A percentile compares a stretch with the other conserved stretches of the same genome.
Conservation (phyloP, 2,329 filamentous ascomycete species). For the Aspergillus intermedius region DNA sequence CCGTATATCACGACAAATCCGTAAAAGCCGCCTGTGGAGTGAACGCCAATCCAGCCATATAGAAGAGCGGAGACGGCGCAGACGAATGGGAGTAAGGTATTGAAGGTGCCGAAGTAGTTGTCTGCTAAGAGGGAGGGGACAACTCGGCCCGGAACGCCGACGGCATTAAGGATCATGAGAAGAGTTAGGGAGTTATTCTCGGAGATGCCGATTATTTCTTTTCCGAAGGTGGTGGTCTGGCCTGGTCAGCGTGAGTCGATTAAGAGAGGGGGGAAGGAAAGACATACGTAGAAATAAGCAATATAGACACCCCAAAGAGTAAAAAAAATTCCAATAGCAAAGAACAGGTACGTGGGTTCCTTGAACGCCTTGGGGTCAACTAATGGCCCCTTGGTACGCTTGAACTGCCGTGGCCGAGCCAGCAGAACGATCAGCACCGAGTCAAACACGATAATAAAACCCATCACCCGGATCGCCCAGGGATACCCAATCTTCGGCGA, state of each 20-base stretch:
- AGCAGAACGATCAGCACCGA: slow-evolving; percentile 24
- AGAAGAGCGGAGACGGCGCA: slow-evolving; percentile 43
- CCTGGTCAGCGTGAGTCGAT: background rate
- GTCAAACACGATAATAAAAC: slow-evolving; percentile 39
- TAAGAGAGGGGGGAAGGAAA: background rate
- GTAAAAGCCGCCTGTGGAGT: slow-evolving; percentile 31
- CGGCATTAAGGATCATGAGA: slow-evolving; percentile 51
- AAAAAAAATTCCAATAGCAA: slow-evolving; percentile 41
- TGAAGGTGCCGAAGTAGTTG: slow-evolving; percentile 48
- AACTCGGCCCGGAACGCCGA: slow-evolving; percentile 51
- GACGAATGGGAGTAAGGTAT: slow-evolving; percentile 48
- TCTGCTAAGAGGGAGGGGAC: slow-evolving; percentile 51
- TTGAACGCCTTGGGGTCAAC: slow-evolving; percentile 53
- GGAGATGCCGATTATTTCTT: slow-evolving; percentile 39
- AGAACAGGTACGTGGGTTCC: slow-evolving; percentile 51
- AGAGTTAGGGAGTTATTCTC: slow-evolving; percentile 46
- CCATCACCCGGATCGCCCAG: slow-evolving; percentile 44
- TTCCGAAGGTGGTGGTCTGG: background rate
- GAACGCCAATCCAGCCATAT: slow-evolving; percentile 52
- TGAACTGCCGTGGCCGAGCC: slow-evolving; percentile 38
- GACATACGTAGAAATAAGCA: slow-evolving; percentile 37
- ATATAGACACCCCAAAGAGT: slow-evolving; percentile 50
- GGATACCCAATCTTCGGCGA: slow-evolving; percentile 38
- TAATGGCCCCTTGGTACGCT: slow-evolving; percentile 21
- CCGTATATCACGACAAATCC: slow-evolving; percentile 43